Evolutionary conservation across 179 eudicot genomes (phyloP), one percentile per base, ranked within the genome.

Genomic region (Patellifolia procumbens): DNA sequence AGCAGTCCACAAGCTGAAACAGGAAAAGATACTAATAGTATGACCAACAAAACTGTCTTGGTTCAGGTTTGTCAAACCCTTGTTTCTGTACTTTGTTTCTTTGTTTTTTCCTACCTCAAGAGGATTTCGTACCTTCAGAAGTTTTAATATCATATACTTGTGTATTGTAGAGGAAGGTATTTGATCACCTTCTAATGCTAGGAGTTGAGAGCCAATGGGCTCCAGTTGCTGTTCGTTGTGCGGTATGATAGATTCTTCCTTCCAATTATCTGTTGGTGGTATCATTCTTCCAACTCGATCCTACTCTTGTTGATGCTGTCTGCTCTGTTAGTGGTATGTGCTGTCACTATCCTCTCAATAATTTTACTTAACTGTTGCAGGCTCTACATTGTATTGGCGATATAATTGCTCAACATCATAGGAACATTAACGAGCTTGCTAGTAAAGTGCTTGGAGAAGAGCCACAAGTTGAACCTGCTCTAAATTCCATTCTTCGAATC

Each of bases 151-250:
- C 48, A 74, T 39, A 58, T 79, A 64, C 19, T 42, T 43, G 74
- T 70, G 71, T 9, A 73, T 76, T 88, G 85, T 72, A 95, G 99
- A 90, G 91, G 78, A 90, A 89, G 76, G 76, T 89, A 64, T 68
- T 93, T 85, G 98, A 93, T 81, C 80, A 89, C 82, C 91, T 95
- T 42, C 80, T 95, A 73, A 81, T 89, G 92, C 80, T 95, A 65
- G 99, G 98, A 76, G 98, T 95, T 74, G 99, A 95, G 84, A 93
- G 98, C 80, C 97, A 90, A 76, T 93, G 99, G 98, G 97, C 98
- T 78, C 95, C 99, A 65, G 90, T 90, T 81, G 73, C 92, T 78
- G 86, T 93, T 74, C 99, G 92, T 78, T 93, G 98, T 83, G 87
- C 81, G 88, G 99, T 95, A 87, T 85, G 85, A 49, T 60, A 31